phyloP scores from a whole-genome alignment of 208 protist genomes.

The Tritrichomonas foetus region DNA sequence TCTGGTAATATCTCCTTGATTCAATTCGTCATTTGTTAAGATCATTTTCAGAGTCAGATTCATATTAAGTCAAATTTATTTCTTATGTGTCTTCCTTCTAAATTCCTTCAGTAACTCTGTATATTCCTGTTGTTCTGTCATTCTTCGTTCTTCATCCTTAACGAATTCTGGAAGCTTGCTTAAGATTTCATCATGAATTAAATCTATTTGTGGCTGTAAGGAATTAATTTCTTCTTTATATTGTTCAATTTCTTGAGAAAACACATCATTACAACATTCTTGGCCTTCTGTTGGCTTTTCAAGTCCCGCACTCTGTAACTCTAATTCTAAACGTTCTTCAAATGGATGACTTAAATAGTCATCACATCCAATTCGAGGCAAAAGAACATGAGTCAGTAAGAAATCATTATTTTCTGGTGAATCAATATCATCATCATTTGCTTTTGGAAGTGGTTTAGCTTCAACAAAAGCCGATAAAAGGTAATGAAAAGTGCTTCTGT shows the following conservation, averaged over 20 bases:
- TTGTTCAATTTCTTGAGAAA: background rate
- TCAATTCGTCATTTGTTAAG: no score
- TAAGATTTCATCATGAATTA: background rate
- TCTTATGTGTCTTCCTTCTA: background rate
- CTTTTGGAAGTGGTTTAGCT: background rate
- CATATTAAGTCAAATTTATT: no score
- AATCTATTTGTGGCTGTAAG: background rate
- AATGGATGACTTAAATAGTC: background rate
- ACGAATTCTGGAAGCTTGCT: background rate
- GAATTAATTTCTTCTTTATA: background rate
- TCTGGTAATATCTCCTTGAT: no score
- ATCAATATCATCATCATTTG: background rate
- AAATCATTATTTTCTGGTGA: background rate
- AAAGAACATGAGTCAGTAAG: background rate
- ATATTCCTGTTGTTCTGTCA: background rate
- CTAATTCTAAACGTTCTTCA: background rate
- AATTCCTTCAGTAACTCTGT: background rate
- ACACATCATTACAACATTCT: background rate
- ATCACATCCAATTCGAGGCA: background rate
- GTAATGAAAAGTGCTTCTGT: background rate
- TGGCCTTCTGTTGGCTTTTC: background rate
- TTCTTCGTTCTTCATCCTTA: background rate
- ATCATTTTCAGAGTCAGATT: no score
- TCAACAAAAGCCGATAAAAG: constrained; percentile 11
- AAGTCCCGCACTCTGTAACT: background rate